Evolutionary conservation across 306 rosid species (phyloP), one percentile per base, ranked within the genome.

Genomic region (Lathyrus tuberosus): DNA sequence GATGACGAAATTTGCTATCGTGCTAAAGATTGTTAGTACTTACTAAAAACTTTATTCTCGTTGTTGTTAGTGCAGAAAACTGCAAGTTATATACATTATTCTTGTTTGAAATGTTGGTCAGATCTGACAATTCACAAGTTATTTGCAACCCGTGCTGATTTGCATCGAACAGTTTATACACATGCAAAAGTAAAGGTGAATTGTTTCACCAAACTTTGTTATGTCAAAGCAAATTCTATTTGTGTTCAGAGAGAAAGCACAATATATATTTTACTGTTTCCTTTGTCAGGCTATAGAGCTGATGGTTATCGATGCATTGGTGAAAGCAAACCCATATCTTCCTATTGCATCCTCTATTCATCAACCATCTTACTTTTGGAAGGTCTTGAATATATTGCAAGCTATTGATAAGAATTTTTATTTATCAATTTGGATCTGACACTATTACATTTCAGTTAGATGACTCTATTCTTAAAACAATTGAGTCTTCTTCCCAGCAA

Each of bases 131-230:
- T 89, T 77, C 89, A 87, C 88, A 92, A 92, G 75, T 79, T 92
- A 79, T 92, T 89, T 68, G 74, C 90, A 64, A 89, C 87, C 41
- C 96, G 96, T 15, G 98, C 96, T 54, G 98, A 92, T 79, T 79
- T 89, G 84, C 85, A 86, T 80, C 87, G 95, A 85, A 92, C 95
- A 51, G 96, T 86, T 61, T 92, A 92, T 80, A 83, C 80, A 56
- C 98, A 92, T 79, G 88, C 96, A 10, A 92, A 92, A 92, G 96
- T 92, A 41, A 85, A 87, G 89, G 98, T 92, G 71, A 56, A 58
- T 49, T 43, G 10, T 76, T 74, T 46, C 46, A 41, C 24, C 47
- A 14, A 67, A 61, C 48, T 69, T 62, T 48, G 13, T 22, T 42
- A 43, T 51, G 51, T 0, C 1, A 13, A 42, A 44, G 16, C 11